These are phyloP conservation scores for Zalaria sp. DNA, from an alignment of 2,329 filamentous ascomycete genomes.

Conservation along the genomic window DNA sequence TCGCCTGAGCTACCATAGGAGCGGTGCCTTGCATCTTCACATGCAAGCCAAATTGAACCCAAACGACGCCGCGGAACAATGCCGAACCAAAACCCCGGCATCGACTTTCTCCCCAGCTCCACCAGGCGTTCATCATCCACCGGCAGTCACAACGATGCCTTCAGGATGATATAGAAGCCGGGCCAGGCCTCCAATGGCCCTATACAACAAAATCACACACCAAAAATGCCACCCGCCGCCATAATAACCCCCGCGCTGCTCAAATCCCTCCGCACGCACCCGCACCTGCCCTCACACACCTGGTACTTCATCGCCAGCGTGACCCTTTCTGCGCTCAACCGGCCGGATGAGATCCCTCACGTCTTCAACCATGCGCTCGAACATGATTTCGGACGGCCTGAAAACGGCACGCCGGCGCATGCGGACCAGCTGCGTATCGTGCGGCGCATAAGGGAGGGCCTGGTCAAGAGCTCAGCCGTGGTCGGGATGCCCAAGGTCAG, in stretches of 20 bases:
- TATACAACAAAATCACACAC: no score
- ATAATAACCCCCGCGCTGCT: background rate
- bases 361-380: background rate
- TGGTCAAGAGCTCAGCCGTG: background rate
- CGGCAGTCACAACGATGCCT: no score
- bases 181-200: no score
- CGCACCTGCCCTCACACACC: background rate
- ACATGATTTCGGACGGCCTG: background rate
- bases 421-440: background rate
- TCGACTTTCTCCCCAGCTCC: no score
- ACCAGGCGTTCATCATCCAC: no score
- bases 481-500: background rate
- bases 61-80: no score
- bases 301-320: background rate
- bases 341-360: background rate
- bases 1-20: no score
- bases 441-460: background rate
- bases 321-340: background rate
- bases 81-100: no score
- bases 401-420: background rate
- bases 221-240: background rate
- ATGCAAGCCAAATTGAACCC: no score
- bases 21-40: no score
- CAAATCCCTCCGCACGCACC: background rate
- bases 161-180: no score